A percentile compares a stretch with the other conserved stretches of the same genome.
Conservation (phyloP, 2,329 filamentous ascomycete genomes). For the Alternaria sp. region DNA sequence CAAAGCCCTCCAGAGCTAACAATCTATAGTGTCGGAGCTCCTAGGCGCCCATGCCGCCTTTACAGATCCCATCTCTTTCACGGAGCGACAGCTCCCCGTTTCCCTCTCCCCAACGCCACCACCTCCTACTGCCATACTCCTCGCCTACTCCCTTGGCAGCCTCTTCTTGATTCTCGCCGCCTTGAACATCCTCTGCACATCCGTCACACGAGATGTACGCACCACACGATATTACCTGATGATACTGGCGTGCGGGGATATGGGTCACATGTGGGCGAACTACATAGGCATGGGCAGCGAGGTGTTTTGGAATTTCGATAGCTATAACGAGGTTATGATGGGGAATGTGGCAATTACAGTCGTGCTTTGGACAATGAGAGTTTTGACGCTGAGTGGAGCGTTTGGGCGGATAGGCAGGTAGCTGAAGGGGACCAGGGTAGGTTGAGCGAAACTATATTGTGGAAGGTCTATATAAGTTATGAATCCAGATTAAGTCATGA, state of each 20-base stretch:
- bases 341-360: slow-evolving; percentile 37
- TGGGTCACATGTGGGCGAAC: slow-evolving; percentile 37
- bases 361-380: slow-evolving; percentile 35
- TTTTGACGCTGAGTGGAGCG: slow-evolving; percentile 30
- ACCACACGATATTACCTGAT: slow-evolving; percentile 37
- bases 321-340: slow-evolving; percentile 38
- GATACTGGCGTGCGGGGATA: slow-evolving; percentile 29
- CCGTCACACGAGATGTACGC: slow-evolving; percentile 33
- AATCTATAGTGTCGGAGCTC: slow-evolving; percentile 10
- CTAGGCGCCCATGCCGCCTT: slow-evolving; percentile 29
- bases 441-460: neutral
- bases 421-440: neutral
- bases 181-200: slow-evolving; percentile 35
- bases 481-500: neutral
- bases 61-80: slow-evolving; percentile 24
- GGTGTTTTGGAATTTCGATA: slow-evolving; percentile 33
- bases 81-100: slow-evolving; percentile 28
- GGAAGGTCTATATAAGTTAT: neutral
- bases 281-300: slow-evolving; percentile 33
- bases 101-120: slow-evolving; percentile 10
- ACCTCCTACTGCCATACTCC: slow-evolving; percentile 19
- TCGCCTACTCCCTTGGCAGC: slow-evolving; percentile 36
- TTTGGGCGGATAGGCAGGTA: slow-evolving; percentile 32
- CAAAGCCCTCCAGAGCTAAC: neutral
- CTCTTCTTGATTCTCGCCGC: slow-evolving; percentile 34